Percentiles rank a stretch among this genome's conserved stretches.
Conservation (phyloP, 225 moss, liverwort and hornwort species). For the Climacium dendroides region DNA sequence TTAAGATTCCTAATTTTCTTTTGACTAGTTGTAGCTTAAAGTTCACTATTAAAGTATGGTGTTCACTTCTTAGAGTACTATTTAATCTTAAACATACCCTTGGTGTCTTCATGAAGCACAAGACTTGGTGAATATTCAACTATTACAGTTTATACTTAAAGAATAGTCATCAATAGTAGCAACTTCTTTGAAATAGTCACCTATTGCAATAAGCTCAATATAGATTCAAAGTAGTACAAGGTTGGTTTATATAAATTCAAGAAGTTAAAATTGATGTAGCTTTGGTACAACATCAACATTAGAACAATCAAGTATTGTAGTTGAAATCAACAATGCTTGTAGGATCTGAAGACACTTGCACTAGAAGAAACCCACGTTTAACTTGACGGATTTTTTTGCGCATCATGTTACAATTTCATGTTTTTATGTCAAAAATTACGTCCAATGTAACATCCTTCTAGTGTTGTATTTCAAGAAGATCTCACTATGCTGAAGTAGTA, state of each 20-base stretch:
- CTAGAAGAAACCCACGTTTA: too few relatives aligned
- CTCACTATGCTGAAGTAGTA: too few relatives aligned
- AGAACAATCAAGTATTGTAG: rapidly evolving
- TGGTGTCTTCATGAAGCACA: neutral
- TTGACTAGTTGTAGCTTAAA: neutral
- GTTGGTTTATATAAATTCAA: neutral
- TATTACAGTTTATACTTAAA: too few relatives aligned
- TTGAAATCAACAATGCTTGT: rapidly evolving
- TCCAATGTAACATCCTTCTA: too few relatives aligned
- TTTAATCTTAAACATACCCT: neutral
- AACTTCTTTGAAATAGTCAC: neutral
- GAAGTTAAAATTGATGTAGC: rapidly evolving
- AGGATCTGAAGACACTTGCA: too few relatives aligned
- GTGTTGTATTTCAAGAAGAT: rapidly evolving
- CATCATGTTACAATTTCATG: too few relatives aligned
- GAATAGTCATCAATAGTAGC: neutral
- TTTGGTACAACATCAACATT: neutral
- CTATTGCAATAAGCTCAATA: neutral
- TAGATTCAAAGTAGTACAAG: rapidly evolving
- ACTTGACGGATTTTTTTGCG: too few relatives aligned
- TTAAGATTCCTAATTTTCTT: neutral
- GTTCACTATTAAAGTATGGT: neutral
- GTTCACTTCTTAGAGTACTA: too few relatives aligned
- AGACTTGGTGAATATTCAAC: neutral
- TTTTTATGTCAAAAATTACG: too few relatives aligned